Conservation (phyloP, 805 yeast genomes). For the Ogataea populi-albae region DNA sequence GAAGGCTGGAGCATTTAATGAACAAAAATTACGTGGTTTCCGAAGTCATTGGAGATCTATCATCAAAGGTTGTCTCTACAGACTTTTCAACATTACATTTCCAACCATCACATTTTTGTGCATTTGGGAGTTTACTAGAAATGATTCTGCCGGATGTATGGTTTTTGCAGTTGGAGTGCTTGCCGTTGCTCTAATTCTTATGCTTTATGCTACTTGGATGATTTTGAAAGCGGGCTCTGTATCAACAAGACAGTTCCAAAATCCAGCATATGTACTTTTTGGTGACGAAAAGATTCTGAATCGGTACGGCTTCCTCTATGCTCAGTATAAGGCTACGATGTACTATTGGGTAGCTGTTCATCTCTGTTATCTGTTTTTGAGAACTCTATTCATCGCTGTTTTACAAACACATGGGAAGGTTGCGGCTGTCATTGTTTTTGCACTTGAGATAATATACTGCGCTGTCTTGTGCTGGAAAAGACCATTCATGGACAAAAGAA, state of each 20-base stretch:
- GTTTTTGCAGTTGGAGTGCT: conserved; percentile 76
- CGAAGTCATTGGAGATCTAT: conserved; percentile 81
- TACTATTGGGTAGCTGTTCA: conserved; percentile 78
- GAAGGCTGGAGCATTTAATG: conserved; percentile 55
- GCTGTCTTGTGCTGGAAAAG: conserved; percentile 62
- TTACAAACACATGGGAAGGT: conserved; percentile 77
- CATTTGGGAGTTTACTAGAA: conserved; percentile 83
- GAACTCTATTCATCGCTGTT: conserved; percentile 83
- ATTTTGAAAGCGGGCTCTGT: conserved; percentile 73
- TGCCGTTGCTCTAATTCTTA: conserved; percentile 51
- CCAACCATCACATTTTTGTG: conserved; percentile 82
- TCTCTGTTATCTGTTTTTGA: conserved; percentile 62
- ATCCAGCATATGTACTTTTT: conserved; percentile 87
- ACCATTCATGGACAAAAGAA: conserved; percentile 93
- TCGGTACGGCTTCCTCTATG: conserved; percentile 88
- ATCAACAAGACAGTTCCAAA: conserved; percentile 70
- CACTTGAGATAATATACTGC: conserved; percentile 70
- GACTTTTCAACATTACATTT: conserved; percentile 79
- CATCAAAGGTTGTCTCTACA: conserved; percentile 83
- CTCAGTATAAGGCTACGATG: conserved; percentile 82
- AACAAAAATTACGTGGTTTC: conserved; percentile 68
- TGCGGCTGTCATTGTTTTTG: conserved; percentile 76
- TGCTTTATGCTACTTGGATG: conserved; percentile 69
- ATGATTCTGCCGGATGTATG: conserved; percentile 80
- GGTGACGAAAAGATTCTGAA: conserved; percentile 81